Evolutionary conservation across 2,329 filamentous ascomycete species (phyloP).

Genomic region (Aspergillus bombycis): DNA sequence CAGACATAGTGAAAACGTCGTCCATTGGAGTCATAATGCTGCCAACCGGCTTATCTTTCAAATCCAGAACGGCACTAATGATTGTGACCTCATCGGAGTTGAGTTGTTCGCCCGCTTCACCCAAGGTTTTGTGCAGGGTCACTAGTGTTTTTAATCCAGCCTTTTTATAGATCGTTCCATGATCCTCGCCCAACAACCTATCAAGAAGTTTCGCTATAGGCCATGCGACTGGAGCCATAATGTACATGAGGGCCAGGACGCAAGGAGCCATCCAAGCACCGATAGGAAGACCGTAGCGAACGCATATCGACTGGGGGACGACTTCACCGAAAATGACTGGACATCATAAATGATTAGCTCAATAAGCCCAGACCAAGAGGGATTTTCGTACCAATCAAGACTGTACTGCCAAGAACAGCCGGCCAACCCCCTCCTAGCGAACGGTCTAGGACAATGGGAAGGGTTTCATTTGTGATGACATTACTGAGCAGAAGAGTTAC

Average conservation of each 20-base stretch:
- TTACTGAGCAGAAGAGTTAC: constrained; percentile 93
- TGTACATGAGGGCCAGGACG: constrained; percentile 87
- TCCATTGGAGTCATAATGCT: constrained; percentile 99
- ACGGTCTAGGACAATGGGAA: constrained; percentile 91
- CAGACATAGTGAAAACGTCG: constrained; percentile 95
- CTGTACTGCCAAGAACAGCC: constrained; percentile 88
- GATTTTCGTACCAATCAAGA: constrained; percentile 75
- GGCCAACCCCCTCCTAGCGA: constrained; percentile 94
- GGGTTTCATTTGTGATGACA: constrained; percentile 95
- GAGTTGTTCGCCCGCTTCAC: constrained; percentile 79
- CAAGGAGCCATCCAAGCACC: constrained; percentile 91
- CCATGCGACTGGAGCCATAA: constrained; percentile 88
- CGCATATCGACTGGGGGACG: constrained; percentile 92
- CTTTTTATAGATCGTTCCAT: constrained; percentile 97
- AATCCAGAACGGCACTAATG: constrained; percentile 91
- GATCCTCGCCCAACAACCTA: constrained; percentile 88
- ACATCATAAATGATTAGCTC: constrained; percentile 7
- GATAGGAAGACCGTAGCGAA: constrained; percentile 92
- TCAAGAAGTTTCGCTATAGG: constrained; percentile 95
- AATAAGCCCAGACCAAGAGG: not conserved
- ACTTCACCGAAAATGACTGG: constrained; percentile 97
- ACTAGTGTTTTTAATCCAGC: constrained; percentile 95
- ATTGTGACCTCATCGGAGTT: constrained; percentile 99
- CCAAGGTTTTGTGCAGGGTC: constrained; percentile 88
- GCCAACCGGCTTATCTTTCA: constrained; percentile 94